phyloP scores from a whole-genome alignment of 257 asterid species.

The Petrea volubilis region DNA sequence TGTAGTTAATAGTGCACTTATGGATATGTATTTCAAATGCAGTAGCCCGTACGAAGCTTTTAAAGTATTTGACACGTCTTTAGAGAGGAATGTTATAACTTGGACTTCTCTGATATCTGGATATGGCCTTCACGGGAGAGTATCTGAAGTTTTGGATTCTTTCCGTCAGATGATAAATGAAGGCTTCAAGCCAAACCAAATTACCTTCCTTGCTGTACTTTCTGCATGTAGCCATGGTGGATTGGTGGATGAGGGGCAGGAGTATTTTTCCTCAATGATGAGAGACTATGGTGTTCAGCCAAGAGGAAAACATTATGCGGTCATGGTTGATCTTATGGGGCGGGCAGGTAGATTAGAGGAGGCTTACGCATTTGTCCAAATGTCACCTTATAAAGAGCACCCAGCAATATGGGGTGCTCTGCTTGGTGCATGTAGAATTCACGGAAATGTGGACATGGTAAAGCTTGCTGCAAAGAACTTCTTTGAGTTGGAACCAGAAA shows the following conservation, averaged over 20 bases:
- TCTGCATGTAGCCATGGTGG: constrained; percentile 95
- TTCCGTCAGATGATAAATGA: constrained; percentile 78
- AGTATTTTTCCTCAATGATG: constrained; percentile 70
- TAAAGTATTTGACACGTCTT: constrained; percentile 63
- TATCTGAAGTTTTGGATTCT: constrained; percentile 56
- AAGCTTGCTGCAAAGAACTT: constrained; percentile 79
- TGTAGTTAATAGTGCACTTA: constrained; percentile 78
- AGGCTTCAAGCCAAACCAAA: constrained; percentile 83
- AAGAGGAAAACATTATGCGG: constrained; percentile 74
- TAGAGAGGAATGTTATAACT: constrained; percentile 72
- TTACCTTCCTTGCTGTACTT: constrained; percentile 86
- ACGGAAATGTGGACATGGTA: constrained; percentile 71
- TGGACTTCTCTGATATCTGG: constrained; percentile 93
- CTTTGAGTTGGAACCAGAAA: constrained; percentile 80
- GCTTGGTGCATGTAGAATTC: constrained; percentile 81
- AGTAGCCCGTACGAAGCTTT: constrained; percentile 74
- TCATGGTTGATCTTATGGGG: constrained; percentile 84
- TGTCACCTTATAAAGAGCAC: constrained; percentile 66
- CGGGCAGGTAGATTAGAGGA: constrained; percentile 87
- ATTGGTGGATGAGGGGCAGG: constrained; percentile 68
- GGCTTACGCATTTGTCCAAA: constrained; percentile 63
- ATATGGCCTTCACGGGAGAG: constrained; percentile 82
- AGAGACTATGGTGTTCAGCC: constrained; percentile 79
- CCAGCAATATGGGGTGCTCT: constrained; percentile 93
- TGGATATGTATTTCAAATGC: constrained; percentile 98